phyloP scores from a whole-genome alignment of 768 basidiomycete species.

The Russula sp. region DNA sequence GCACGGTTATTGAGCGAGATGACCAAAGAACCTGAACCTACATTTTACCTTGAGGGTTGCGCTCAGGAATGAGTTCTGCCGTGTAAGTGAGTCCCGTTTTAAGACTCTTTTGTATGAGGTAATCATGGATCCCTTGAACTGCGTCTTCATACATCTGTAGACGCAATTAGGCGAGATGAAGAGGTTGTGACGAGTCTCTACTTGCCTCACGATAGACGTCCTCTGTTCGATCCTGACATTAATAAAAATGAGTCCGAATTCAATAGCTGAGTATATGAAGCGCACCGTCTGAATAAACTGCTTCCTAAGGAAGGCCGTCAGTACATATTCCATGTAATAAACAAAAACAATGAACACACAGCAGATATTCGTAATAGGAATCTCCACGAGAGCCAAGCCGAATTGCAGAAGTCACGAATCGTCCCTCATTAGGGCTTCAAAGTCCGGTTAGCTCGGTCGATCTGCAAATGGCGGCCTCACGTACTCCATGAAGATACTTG shows the following conservation, averaged over 20 bases:
- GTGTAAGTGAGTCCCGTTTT: conserved; percentile 69
- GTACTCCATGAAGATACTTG: conserved; percentile 82
- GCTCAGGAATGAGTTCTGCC: conserved; percentile 71
- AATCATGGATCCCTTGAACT: conserved; percentile 74
- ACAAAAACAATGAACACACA: conserved; percentile 47
- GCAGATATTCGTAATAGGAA: conserved; percentile 88
- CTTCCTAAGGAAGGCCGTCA: conserved; percentile 44
- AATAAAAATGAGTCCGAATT: conserved; percentile 17
- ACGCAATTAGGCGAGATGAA: neutral
- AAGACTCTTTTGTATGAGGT: conserved; percentile 65
- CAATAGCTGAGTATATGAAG: neutral
- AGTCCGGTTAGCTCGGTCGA: neutral
- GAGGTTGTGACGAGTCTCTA: conserved; percentile 9
- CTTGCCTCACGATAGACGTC: conserved; percentile 70
- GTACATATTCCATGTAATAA: conserved; percentile 8
- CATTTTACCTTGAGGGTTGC: conserved; percentile 35
- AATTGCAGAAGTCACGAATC: conserved; percentile 65
- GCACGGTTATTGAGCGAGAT: neutral
- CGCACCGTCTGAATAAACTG: conserved; percentile 72
- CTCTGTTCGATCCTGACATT: conserved; percentile 64
- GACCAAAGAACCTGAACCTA: conserved; percentile 33
- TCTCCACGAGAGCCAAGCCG: conserved; percentile 90
- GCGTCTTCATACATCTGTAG: conserved; percentile 86
- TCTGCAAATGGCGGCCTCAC: conserved; percentile 8
- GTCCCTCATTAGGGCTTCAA: conserved; percentile 48